Base-by-base conservation (phyloP, 768 basidiomycete genomes). In the Naganishia kalamii region DNA sequence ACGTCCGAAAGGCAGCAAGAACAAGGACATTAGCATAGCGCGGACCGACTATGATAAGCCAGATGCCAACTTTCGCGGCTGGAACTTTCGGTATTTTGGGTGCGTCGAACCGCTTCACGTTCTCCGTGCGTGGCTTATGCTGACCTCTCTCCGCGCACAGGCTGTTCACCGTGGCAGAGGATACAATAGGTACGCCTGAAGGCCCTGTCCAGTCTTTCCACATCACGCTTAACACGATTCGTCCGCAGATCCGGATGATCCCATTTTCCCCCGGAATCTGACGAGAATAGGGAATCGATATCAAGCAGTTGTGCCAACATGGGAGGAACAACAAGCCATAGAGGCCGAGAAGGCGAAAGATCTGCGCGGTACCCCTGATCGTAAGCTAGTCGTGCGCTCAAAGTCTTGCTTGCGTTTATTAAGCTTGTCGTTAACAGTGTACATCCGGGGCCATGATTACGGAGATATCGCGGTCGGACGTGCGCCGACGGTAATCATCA, bases 51-150 rank as follows among this genome's bases (percentile, higher is more conserved):
- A 62, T 33, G 62, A 65, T 46, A 66, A 74, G 62, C 71, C 71
- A 21, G 76, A 77, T 61, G 70, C 72, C 2, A 70, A 64, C 0
- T 75, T 73, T 63, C 65, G 75, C 49, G 78, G 78, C 11, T 79
- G 77, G 77, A 76, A 75, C 47, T 96, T 93, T 80, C 84, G 96
- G 63, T 99, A 99, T 80, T 98, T 98, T 77, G 92, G 92, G 92
- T 92, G 77, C 78, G 88, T 57, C 46, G 19, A 10, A 8, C 12
- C 4, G 19, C 4, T 21, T 13, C 27, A 49, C 4, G 27, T 15
- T 35, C 23, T 29, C n/a, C 32, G 25, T n/a, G n/a, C n/a, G n/a
- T n/a, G n/a, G n/a, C n/a, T 49, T 21, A 37, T 37, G 19, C 1
- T 10, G 12, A 7, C 23, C 15, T 6, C 27, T 40, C 15, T 13